A percentile compares a stretch with the other conserved stretches of the same genome.
Conservation (phyloP, 1,284 basidiomycete genomes). For the Apiotrichum veenhuisii region DNA sequence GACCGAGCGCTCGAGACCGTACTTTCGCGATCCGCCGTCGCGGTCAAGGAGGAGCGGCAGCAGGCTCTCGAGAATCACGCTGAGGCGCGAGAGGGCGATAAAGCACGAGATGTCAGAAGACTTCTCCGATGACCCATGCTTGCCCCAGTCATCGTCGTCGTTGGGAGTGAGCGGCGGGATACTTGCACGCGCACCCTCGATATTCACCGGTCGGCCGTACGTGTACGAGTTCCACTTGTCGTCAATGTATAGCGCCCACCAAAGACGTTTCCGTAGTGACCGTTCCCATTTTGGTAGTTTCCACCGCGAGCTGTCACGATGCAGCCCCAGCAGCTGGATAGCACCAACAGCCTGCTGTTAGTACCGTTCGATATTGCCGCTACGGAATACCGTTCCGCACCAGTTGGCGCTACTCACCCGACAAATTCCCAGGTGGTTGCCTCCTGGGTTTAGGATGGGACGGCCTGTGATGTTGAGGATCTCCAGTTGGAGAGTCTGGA, state of each 20-base stretch:
- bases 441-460: slow-evolving; percentile 21
- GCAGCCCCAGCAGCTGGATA: slow-evolving; percentile 24
- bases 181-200: slow-evolving; percentile 4
- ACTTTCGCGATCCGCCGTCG: not conserved
- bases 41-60: slow-evolving; percentile 17
- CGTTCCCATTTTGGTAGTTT: slow-evolving; percentile 27
- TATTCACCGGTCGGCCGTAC: slow-evolving; percentile 20
- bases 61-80: slow-evolving; percentile 12
- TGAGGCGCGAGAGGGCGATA: slow-evolving; percentile 15
- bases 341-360: slow-evolving; percentile 17
- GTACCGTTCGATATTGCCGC: not conserved
- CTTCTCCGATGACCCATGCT: not conserved
- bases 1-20: slow-evolving; percentile 7
- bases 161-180: slow-evolving; percentile 15
- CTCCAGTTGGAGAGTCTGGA: slow-evolving; percentile 26
- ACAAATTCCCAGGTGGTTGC: slow-evolving; percentile 23
- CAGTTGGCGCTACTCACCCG: slow-evolving; percentile 10
- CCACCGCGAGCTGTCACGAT: slow-evolving; percentile 28
- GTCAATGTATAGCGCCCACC: slow-evolving; percentile 26
- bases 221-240: slow-evolving; percentile 27
- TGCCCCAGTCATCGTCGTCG: slow-evolving; percentile 9
- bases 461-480: slow-evolving; percentile 26
- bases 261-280: slow-evolving; percentile 21
- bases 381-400: no score
- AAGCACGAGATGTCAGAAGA: slow-evolving; percentile 12